Evolutionary conservation across 768 basidiomycete genomes (phyloP), one percentile per base, ranked within the genome.

Genomic region (Boletus rufocinnamomeus): DNA sequence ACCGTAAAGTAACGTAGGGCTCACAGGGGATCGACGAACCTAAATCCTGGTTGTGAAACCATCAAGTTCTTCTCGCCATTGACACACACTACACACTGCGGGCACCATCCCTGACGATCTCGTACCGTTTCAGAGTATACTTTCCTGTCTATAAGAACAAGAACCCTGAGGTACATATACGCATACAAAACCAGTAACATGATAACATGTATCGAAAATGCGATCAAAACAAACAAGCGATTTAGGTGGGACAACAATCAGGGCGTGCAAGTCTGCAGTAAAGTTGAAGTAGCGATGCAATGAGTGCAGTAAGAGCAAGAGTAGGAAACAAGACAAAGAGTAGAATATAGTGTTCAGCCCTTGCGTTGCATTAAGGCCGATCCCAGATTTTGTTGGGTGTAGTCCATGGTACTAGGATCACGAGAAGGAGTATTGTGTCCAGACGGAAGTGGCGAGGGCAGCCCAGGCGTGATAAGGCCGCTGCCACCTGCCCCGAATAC

Each of bases 401-500:
- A 73, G 44, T 73, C 70, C 32, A 72, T 65, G n/a, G 45, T 34
- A 48, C 64, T 45, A 46, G 62, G 56, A 47, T 66, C 61, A 50
- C 71, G 66, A 50, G 63, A 52, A 44, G 79, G 80, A 35, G 77
- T 81, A 56, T 75, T 79, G 50, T 77, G 69, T 4, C 86, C 87
- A 19, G 87, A 88, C 37, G 82, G 81, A 40, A 78, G 63, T 0
- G 88, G 86, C 11, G 87, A 84, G 43, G 78, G 70, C 32, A 85
- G 81, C 69, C 83, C 79, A 1, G 91, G 90, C 10, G 92, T 92
- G 64, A 93, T 93, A 54, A 92, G 75, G 32, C 90, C 91, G 64
- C 88, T 91, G 21, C 91, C 92, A 30, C 89, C 89, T 7, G 87
- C 83, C 11, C 92, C 92, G 63, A 87, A 94, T 23, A 93, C 86